These are phyloP conservation scores for Colletotrichum phormii DNA, from an alignment of 2,329 filamentous ascomycete species.

Conservation along the genomic window DNA sequence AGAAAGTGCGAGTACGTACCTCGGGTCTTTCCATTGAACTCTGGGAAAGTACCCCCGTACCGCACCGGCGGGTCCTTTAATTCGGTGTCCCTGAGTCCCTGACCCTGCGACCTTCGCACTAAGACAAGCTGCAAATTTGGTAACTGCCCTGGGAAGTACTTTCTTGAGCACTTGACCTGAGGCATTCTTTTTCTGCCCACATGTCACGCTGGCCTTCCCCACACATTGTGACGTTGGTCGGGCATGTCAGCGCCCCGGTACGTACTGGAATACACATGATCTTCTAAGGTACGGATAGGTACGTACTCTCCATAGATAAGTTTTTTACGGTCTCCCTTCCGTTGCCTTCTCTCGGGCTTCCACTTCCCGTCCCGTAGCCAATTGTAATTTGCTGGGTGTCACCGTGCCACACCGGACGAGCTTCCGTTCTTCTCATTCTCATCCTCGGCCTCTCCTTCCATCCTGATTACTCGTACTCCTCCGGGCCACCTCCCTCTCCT, in stretches of 20 bases:
- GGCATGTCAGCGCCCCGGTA: neutral
- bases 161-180: neutral
- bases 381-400: too few relatives aligned
- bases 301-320: too few relatives aligned
- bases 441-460: neutral
- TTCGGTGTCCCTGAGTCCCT: constrained; percentile 6
- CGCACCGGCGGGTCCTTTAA: constrained; percentile 6
- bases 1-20: neutral
- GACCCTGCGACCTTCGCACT: neutral
- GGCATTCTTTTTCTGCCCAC: constrained; percentile 19
- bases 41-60: neutral
- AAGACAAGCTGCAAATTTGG: neutral
- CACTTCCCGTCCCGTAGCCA: neutral
- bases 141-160: too few relatives aligned
- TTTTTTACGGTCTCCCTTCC: neutral
- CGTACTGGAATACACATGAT: neutral
- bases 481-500: neutral
- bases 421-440: neutral
- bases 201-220: constrained; percentile 19
- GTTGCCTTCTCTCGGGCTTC: neutral
- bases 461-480: neutral
- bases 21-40: neutral
- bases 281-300: neutral
- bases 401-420: neutral
- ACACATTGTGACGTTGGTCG: constrained; percentile 13